phyloP scores from a whole-genome alignment of 352 stramenopile genomes.

The Globisporangium lucens region DNA sequence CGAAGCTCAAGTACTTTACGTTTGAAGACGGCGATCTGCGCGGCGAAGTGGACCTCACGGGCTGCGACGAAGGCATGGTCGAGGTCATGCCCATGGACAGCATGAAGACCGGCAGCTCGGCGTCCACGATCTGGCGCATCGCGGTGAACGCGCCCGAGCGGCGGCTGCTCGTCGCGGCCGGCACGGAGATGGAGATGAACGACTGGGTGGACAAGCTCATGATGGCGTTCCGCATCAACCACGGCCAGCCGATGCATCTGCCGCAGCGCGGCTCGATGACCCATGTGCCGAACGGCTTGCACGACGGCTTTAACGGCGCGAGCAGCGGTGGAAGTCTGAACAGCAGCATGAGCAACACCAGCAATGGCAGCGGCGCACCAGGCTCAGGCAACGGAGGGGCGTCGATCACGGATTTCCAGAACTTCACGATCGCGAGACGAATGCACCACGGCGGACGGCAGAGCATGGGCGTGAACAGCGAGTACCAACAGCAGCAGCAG shows the following conservation, averaged over 20 bases:
- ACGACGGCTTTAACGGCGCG: neutral
- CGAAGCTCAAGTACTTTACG: slow-evolving; percentile 68
- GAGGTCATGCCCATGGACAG: slow-evolving; percentile 79
- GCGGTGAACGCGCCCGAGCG: slow-evolving; percentile 60
- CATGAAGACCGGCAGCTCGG: slow-evolving; percentile 70
- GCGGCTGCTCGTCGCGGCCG: slow-evolving; percentile 59
- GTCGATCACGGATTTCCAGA: slow-evolving; percentile 75
- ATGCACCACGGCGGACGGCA: slow-evolving; percentile 35
- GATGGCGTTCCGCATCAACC: slow-evolving; percentile 57
- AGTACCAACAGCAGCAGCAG: slow-evolving; percentile 24
- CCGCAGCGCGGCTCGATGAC: slow-evolving; percentile 19
- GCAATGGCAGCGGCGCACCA: neutral
- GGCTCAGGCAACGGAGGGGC: slow-evolving; percentile 11
- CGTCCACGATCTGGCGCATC: slow-evolving; percentile 76
- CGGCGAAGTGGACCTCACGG: slow-evolving; percentile 63
- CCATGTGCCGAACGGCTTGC: slow-evolving; percentile 10
- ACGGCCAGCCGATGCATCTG: slow-evolving; percentile 29
- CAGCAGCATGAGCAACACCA: neutral
- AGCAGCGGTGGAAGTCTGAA: neutral
- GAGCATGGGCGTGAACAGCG: slow-evolving; percentile 29
- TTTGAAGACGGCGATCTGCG: slow-evolving; percentile 79
- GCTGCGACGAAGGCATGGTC: slow-evolving; percentile 56
- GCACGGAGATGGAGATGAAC: slow-evolving; percentile 86
- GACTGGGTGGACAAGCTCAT: slow-evolving; percentile 79
- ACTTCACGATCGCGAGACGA: slow-evolving; percentile 59